Evolutionary conservation across 176 grass and related monocot species (phyloP), one percentile per base, ranked within the genome.

Genomic region (Elymus sibiricus): DNA sequence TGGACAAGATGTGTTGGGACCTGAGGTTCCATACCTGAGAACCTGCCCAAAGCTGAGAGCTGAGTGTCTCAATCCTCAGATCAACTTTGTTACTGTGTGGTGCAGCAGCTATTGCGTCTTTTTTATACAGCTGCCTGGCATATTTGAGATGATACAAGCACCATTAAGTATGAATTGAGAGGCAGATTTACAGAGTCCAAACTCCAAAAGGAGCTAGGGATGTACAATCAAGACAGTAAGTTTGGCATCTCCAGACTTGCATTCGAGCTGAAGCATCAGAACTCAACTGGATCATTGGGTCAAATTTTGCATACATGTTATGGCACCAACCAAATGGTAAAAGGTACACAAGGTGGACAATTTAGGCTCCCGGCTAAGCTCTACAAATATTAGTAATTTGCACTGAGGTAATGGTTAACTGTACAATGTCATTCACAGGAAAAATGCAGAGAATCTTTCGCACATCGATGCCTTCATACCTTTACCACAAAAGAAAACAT

Each of bases 321-420:
- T 22, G 4, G 17, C 26, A 68, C 77, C n/a, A 39, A 79, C 0
- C 40, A 56, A 34, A 28, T 65, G 12, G 47, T 67, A 51, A 3
- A 58, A 72, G 38, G 80, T 77, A 39, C 86, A 88, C 1, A 8
- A 37, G 64, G 39, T 26, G 63, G 7, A 72, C 82, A 64, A n/a
- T 64, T 81, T 24, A 10, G 17, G 28, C 51, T 77, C 68, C 77
- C 5, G 0, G 26, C 56, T 77, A 77, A 37, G 77, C 78, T 78
- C 77, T 82, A 35, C n/a, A 16, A 74, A 8, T 63, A 64, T 64
- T 22, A 28, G 66, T 14, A 63, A 85, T 85, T 91, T 88, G 85
- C 77, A 91, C 2, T 35, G 68, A 70, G 63, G 65, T 65, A 55
- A 56, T 56, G 47, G 74, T 22, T 88, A 83, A 77, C 90, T 94